Evolutionary conservation across 2,329 filamentous ascomycete species (phyloP).

Genomic region (Aspergillus fumigatiaffinis): DNA sequence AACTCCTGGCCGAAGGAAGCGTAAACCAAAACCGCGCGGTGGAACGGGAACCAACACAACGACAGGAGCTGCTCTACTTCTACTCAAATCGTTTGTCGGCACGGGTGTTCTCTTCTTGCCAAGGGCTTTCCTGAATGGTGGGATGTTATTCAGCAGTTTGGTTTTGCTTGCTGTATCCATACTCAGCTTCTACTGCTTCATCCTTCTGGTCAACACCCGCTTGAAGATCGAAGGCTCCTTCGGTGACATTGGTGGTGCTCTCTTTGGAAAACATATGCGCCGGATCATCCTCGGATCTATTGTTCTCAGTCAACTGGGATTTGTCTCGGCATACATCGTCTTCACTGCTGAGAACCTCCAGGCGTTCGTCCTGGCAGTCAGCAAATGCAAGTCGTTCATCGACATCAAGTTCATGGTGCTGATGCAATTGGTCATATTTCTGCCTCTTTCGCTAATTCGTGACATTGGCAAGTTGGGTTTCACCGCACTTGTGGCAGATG

Average conservation of each 20-base stretch:
- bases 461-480: slow-evolving; percentile 98
- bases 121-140: slow-evolving; percentile 88
- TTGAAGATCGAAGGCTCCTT: slow-evolving; percentile 89
- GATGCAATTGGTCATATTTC: slow-evolving; percentile 91
- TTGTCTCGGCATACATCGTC: slow-evolving; percentile 92
- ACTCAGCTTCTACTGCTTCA: slow-evolving; percentile 96
- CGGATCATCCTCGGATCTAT: slow-evolving; percentile 84
- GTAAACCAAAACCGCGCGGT: slow-evolving; percentile 71
- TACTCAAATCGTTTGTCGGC: slow-evolving; percentile 96
- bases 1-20: slow-evolving; percentile 66
- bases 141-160: slow-evolving; percentile 93
- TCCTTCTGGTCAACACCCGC: slow-evolving; percentile 82
- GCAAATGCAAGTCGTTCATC: slow-evolving; percentile 79
- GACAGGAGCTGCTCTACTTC: slow-evolving; percentile 73
- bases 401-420: slow-evolving; percentile 86
- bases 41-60: slow-evolving; percentile 73
- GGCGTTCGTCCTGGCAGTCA: slow-evolving; percentile 88
- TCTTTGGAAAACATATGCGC: slow-evolving; percentile 90
- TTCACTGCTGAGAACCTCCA: slow-evolving; percentile 95
- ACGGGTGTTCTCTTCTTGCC: slow-evolving; percentile 93
- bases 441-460: slow-evolving; percentile 87
- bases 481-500: slow-evolving; percentile 87
- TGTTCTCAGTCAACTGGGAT: slow-evolving; percentile 91
- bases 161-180: slow-evolving; percentile 81
- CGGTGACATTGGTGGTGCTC: slow-evolving; percentile 87